These are phyloP conservation scores for Coniochaeta hoffmannii DNA, from an alignment of 2,329 filamentous ascomycete genomes.

Conservation along the genomic window DNA sequence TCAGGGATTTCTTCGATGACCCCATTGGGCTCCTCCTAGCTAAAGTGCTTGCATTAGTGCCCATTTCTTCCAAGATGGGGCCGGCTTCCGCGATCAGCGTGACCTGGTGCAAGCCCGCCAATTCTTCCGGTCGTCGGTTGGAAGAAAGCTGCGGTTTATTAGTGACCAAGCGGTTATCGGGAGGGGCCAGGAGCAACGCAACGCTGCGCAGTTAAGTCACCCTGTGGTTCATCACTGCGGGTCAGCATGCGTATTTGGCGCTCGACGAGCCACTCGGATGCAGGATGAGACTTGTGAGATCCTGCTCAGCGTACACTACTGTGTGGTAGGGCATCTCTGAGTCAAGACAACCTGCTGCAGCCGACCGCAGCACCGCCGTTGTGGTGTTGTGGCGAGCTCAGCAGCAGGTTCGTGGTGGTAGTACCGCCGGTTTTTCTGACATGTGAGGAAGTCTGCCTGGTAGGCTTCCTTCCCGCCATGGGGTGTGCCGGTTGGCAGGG, in stretches of 20 bases:
- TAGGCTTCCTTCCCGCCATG: not conserved
- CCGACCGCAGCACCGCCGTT: not conserved
- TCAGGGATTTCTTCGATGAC: too few relatives aligned
- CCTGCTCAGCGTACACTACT: not conserved
- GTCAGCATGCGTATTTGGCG: not conserved
- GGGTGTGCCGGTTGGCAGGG: not conserved
- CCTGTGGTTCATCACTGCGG: too few relatives aligned
- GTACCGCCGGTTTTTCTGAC: not conserved
- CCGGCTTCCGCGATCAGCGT: not conserved
- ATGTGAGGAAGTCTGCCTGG: not conserved
- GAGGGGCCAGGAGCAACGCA: not conserved
- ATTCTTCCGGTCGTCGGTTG: not conserved
- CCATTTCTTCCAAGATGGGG: not conserved
- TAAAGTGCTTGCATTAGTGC: not conserved
- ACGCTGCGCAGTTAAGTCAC: too few relatives aligned
- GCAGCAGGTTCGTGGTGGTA: not conserved
- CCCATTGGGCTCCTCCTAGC: not conserved
- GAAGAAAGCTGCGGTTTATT: not conserved
- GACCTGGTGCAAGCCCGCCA: not conserved
- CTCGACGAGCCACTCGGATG: not conserved
- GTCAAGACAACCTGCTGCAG: not conserved
- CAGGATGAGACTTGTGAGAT: not conserved
- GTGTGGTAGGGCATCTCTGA: not conserved
- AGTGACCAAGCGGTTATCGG: not conserved
- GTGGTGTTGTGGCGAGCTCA: not conserved